phyloP scores from a whole-genome alignment of 495 filamentous ascomycete genomes.

The Aspergillus indologenus region DNA sequence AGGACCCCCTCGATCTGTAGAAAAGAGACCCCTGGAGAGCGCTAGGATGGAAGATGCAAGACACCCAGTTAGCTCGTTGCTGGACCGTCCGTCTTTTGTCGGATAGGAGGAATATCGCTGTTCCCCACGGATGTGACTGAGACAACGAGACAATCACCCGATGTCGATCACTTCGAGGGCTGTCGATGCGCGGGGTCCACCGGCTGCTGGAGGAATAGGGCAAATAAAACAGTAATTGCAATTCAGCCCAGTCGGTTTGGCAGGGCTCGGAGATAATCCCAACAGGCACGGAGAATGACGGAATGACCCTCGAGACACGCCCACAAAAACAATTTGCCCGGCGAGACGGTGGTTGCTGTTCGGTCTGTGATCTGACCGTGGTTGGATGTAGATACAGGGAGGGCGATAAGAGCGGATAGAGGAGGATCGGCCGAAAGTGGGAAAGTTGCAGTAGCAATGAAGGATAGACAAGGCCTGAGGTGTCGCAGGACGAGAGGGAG shows the following conservation, averaged over 20 bases:
- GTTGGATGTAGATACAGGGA: constrained; percentile 1
- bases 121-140: constrained; percentile 8
- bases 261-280: constrained; percentile 14
- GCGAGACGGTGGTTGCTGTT: too few relatives aligned
- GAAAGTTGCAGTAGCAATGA: not conserved
- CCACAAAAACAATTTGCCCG: not conserved
- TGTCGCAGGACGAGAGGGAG: not conserved
- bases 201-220: not conserved
- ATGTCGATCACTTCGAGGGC: not conserved
- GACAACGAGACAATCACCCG: constrained; percentile 19
- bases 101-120: too few relatives aligned
- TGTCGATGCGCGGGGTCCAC: not conserved
- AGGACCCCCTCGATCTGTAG: constrained; percentile 24
- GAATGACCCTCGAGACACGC: not conserved
- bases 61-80: too few relatives aligned
- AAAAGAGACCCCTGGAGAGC: constrained; percentile 23
- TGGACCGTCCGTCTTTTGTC: too few relatives aligned
- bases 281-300: constrained; percentile 12
- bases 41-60: not conserved
- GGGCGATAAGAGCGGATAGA: not conserved
- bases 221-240: constrained; percentile 21
- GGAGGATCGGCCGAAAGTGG: not conserved
- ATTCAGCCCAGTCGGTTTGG: constrained; percentile 28
- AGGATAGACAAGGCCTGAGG: not conserved
- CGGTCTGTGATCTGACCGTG: not conserved